Conservation (phyloP, 306 rosid genomes). For the Vicia villosa region DNA sequence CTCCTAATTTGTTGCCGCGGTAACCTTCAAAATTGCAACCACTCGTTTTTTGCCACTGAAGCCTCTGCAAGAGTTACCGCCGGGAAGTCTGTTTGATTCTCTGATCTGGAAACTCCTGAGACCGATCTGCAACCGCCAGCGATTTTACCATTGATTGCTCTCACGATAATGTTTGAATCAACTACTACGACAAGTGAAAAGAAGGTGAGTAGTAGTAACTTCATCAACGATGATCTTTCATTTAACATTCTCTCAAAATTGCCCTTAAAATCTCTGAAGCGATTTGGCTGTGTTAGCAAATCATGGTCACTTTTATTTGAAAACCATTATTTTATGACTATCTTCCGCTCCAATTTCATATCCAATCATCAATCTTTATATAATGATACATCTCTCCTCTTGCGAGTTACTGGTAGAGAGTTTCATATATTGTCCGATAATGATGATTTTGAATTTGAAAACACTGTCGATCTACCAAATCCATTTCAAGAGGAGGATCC, state of each 20-base stretch:
- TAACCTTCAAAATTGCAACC: too few relatives aligned
- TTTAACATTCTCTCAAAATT: not conserved
- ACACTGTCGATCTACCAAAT: not conserved
- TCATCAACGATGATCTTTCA: not conserved
- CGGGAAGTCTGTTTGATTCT: too few relatives aligned
- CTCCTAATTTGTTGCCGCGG: too few relatives aligned
- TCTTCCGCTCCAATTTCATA: not conserved
- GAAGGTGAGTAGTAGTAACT: not conserved
- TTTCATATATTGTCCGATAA: not conserved
- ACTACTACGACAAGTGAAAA: too few relatives aligned
- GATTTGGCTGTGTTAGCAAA: not conserved
- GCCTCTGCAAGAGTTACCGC: too few relatives aligned
- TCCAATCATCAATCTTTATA: not conserved
- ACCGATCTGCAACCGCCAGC: too few relatives aligned
- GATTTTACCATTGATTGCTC: too few relatives aligned
- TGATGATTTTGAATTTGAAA: not conserved
- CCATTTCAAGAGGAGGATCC: not conserved
- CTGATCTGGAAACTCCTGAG: too few relatives aligned
- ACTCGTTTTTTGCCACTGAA: too few relatives aligned
- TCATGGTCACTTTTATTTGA: not conserved
- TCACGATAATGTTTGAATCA: too few relatives aligned
- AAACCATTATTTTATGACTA: not conserved
- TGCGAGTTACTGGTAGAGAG: not conserved
- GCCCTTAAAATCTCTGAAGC: not conserved
- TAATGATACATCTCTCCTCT: not conserved